A percentile compares a stretch with the other conserved stretches of the same genome.
Evolutionary conservation across 2,329 filamentous ascomycete species (phyloP).

Genomic region (Stenocarpella maydis): DNA sequence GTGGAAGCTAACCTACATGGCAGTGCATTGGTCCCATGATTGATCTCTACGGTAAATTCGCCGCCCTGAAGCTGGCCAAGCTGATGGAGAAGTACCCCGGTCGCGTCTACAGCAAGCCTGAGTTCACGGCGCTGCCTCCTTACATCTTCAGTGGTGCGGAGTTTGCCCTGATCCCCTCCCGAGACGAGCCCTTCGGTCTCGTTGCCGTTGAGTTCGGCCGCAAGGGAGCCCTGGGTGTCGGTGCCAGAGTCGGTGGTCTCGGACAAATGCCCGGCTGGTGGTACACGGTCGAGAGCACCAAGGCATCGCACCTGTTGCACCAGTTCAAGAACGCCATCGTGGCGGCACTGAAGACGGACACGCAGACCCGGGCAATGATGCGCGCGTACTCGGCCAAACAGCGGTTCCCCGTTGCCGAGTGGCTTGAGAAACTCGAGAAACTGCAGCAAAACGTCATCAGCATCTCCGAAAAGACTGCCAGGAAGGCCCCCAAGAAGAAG

Average conservation of each 20-base stretch:
- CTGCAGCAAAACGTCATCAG: conserved; percentile 65
- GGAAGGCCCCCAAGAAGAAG: conserved; percentile 37
- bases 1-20: background rate
- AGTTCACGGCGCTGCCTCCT: conserved; percentile 71
- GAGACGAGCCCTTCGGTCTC: conserved; percentile 74
- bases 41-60: conserved; percentile 72
- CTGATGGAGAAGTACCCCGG: conserved; percentile 73
- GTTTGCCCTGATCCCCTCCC: conserved; percentile 74
- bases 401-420: conserved; percentile 71
- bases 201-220: conserved; percentile 74
- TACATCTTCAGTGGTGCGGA: conserved; percentile 74
- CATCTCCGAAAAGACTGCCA: conserved; percentile 44
- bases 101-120: conserved; percentile 71
- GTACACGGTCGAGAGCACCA: conserved; percentile 72
- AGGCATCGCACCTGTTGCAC: conserved; percentile 63
- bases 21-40: conserved; percentile 68
- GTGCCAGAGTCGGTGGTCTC: conserved; percentile 69
- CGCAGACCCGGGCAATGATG: conserved; percentile 66
- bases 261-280: conserved; percentile 76
- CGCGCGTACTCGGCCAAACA: conserved; percentile 70
- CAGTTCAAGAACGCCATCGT: conserved; percentile 71
- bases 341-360: conserved; percentile 63
- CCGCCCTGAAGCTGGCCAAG: conserved; percentile 67
- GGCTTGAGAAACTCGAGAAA: conserved; percentile 69
- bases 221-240: conserved; percentile 72